Percentiles rank a stretch among this genome's conserved stretches.
These are phyloP conservation scores for Peronospora belbahrii DNA, from an alignment of 352 stramenopile genomes.

Conservation along the genomic window DNA sequence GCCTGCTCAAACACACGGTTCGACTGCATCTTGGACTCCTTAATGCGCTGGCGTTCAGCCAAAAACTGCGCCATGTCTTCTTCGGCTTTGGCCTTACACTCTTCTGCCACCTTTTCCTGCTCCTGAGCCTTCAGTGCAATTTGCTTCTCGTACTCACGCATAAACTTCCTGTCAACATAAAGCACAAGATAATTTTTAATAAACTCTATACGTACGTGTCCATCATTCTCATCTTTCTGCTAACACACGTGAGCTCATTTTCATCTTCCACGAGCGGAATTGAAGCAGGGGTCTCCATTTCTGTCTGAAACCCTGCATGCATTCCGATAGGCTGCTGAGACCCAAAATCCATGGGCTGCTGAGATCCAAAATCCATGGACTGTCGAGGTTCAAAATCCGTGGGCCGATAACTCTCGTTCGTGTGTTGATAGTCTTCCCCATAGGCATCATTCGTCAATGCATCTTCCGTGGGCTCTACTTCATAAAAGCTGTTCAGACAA, in stretches of 20 bases:
- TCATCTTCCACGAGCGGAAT: conserved; percentile 54
- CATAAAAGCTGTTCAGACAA: conserved; percentile 41
- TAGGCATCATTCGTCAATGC: conserved; percentile 8
- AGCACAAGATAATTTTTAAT: neutral
- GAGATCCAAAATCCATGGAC: no score
- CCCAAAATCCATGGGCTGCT: no score
- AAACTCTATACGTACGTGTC: neutral
- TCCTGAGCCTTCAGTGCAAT: conserved; percentile 58
- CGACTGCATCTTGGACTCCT: conserved; percentile 87
- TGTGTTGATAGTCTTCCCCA: conserved; percentile 13
- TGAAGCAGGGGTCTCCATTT: conserved; percentile 23
- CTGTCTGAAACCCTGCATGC: no score
- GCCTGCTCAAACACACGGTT: conserved; percentile 91
- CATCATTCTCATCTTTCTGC: neutral
- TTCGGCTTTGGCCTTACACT: conserved; percentile 64
- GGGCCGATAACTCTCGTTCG: conserved; percentile 18
- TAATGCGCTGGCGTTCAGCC: conserved; percentile 72
- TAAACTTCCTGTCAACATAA: conserved; percentile 46
- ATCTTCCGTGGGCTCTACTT: conserved; percentile 40
- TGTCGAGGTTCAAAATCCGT: conserved; percentile 26
- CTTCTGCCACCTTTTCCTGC: conserved; percentile 64
- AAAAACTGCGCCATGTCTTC: conserved; percentile 76
- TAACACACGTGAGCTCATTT: conserved; percentile 64
- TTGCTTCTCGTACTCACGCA: conserved; percentile 60
- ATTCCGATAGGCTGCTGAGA: no score